Percentiles rank a stretch among this genome's conserved stretches.
These are phyloP conservation scores for Talaromyces liani DNA, from an alignment of 495 filamentous ascomycete species.

Conservation along the genomic window DNA sequence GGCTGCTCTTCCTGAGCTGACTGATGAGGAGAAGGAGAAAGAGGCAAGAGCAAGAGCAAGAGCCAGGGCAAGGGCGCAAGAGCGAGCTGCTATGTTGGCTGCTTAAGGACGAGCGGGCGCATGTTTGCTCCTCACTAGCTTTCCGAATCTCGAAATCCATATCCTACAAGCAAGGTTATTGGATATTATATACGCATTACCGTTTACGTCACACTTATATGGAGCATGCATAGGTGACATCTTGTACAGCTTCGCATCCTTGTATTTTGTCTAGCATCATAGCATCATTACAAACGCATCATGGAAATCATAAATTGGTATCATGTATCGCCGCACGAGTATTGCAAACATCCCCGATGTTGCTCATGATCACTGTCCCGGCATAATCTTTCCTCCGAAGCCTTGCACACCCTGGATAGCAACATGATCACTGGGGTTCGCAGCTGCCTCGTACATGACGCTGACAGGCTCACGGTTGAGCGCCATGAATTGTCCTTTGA, in stretches of 20 bases:
- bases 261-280: not conserved
- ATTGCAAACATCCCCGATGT: not conserved
- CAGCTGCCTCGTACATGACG: constrained; percentile 87
- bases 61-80: constrained; percentile 31
- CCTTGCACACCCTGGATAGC: constrained; percentile 39
- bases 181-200: not conserved
- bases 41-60: constrained; percentile 34
- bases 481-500: constrained; percentile 87
- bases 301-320: not conserved
- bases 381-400: constrained; percentile 31
- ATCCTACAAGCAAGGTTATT: not conserved
- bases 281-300: not conserved
- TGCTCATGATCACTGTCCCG: constrained; percentile 22
- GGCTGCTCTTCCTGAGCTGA: constrained; percentile 19
- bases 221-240: not conserved
- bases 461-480: constrained; percentile 74
- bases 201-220: not conserved
- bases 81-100: constrained; percentile 24
- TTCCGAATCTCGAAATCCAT: not conserved
- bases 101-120: constrained; percentile 11
- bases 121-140: not conserved
- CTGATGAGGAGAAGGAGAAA: constrained; percentile 20
- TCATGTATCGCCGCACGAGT: not conserved
- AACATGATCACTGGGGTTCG: constrained; percentile 81
- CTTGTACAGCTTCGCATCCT: not conserved